Base-by-base conservation (phyloP, 768 basidiomycete species). In the Amyloporia xantha region DNA sequence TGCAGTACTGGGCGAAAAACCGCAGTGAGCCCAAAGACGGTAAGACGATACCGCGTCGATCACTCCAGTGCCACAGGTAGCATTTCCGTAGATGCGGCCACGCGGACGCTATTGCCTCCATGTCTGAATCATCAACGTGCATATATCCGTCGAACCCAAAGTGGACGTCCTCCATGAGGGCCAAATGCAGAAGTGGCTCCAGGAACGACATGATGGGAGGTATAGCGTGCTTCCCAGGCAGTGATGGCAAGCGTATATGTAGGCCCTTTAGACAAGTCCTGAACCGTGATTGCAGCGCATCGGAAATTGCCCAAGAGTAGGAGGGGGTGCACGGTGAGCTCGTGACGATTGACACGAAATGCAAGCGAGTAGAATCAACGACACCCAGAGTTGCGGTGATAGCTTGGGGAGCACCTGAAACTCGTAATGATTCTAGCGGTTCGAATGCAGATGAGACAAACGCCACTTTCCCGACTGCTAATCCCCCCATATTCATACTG, bases 31-130 rank as follows among this genome's bases (percentile, higher is more conserved):
- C 25, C 24, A 50, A 28, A 3, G 48, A 10, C 9, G 38, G 38
- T 9, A 19, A 39, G 20, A 6, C 9, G 10, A 28, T 20, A 4
- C 30, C 33, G 15, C 24, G 23, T 23, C 30, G 19, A 5, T 27
- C 23, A 12, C 27, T 30, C 15, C 26, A 30, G 30, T 33, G 37
- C 48, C 41, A 50, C 17, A 50, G 17, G 25, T 41, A 41, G 48
- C 43, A 37, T 5, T 37, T 15, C 11, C 42, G 26, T 17, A 50
- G 30, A 11, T 24, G 15, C 11, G n/a, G 15, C 48, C 48, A 50
- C 5, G 48, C 28, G 21, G 48, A 30, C 3, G 28, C 48, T 41
- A 50, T 50, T 9, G 26, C 19, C 7, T 4, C 19, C 10, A 50
- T 21, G 25, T 50, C 48, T 11, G 4, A 15, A 33, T 50, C 48